Base-by-base conservation (phyloP, 345 rosid genomes). In the Xanthoceras sorbifolium region DNA sequence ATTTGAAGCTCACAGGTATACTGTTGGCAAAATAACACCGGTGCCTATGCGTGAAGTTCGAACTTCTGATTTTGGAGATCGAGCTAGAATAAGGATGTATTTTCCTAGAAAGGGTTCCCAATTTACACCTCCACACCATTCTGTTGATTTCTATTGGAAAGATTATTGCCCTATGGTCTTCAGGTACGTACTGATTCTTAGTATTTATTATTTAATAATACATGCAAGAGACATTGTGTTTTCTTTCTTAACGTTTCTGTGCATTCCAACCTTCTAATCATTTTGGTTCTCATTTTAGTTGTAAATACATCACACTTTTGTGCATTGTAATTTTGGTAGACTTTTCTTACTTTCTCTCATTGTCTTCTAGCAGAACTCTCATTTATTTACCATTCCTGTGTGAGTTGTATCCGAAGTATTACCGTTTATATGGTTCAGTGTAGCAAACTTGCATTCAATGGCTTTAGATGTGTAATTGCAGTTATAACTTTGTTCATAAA, bases 111-210 rank as follows among this genome's bases (percentile, higher is more conserved):
- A 85, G 72, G 99, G 99, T 81, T 93, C 96, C 75, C 92, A 87
- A 78, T 82, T 91, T 63, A 95, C 99, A n/a, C 99, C 98, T 75
- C 91, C 92, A 0, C 99, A 95, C 84, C 79, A 86, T 79, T 93
- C 99, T 64, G 64, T 91, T 72, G 93, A 89, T 86, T 95, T 95
- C 84, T 81, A 82, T 72, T 95, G 99, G 99, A 95, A 91, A 81
- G 99, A 95, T 81, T 95, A 93, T 74, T 93, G 99, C 83, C 99
- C 99, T 44, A 93, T 93, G 99, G 99, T 93, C 81, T 95, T 95
- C 88, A 93, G 99, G 99, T 95, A 87, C 36, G 62, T 62, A 23
- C 17, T 61, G 23, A 40, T 34, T 38, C 48, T 32, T 54, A 20
- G 79, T 36, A 4, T 65, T 25, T 69, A 69, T 77, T 32, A 26